Percentiles rank a stretch among this genome's conserved stretches.
phyloP scores from a whole-genome alignment of 1,139 yeast species.

The Kurtzmaniella natalensis region DNA sequence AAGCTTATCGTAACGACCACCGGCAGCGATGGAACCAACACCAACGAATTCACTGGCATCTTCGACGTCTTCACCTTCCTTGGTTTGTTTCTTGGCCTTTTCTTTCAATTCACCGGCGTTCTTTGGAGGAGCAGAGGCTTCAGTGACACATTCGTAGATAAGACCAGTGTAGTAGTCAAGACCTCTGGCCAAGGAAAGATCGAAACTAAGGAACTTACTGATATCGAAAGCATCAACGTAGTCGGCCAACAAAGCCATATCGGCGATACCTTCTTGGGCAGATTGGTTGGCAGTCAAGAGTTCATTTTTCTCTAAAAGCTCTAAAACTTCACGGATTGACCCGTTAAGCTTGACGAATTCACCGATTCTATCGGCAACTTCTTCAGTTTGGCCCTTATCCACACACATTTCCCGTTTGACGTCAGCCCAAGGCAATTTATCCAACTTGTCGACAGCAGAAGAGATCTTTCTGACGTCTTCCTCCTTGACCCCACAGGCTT shows the following conservation, averaged over 20 bases:
- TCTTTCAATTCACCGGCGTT: conserved; percentile 66
- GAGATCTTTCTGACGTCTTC: conserved; percentile 92
- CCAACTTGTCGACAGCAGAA: conserved; percentile 93
- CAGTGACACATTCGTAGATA: conserved; percentile 92
- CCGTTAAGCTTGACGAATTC: conserved; percentile 86
- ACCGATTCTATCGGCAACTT: conserved; percentile 89
- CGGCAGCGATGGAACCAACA: conserved; percentile 97
- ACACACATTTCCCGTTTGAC: conserved; percentile 88
- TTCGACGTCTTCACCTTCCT: conserved; percentile 51
- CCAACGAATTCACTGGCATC: conserved; percentile 97
- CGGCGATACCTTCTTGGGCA: conserved; percentile 78
- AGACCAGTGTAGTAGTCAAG: conserved; percentile 96
- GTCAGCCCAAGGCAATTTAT: conserved; percentile 91
- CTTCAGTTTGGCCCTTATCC: conserved; percentile 86
- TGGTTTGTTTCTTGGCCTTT: conserved; percentile 37
- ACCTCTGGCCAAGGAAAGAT: conserved; percentile 93
- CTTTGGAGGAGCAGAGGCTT: conserved; percentile 90
- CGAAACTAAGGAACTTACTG: conserved; percentile 65
- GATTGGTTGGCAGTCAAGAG: conserved; percentile 57
- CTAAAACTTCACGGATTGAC: conserved; percentile 62
- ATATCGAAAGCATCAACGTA: conserved; percentile 80
- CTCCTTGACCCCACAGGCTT: conserved; percentile 89
- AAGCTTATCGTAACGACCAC: conserved; percentile 94
- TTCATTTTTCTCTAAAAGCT: conserved; percentile 51
- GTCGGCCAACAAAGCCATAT: conserved; percentile 68